Conservation (phyloP, 306 rosid species). For the Prunus mira region DNA sequence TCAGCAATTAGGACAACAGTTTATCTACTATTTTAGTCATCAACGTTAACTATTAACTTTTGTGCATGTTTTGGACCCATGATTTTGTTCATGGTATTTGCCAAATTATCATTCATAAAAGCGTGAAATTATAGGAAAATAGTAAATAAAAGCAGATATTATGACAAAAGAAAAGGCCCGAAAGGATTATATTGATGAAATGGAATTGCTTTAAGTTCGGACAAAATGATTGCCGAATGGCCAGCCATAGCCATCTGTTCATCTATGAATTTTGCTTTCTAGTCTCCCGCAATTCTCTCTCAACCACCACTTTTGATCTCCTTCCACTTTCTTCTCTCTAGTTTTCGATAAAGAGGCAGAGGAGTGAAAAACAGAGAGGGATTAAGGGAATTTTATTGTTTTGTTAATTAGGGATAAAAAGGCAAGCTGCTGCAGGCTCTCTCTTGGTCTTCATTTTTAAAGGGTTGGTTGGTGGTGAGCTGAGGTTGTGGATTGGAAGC, state of each 20-base stretch:
- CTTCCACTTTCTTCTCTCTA: neutral
- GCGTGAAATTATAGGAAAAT: neutral
- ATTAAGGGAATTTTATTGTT: neutral
- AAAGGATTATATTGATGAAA: neutral
- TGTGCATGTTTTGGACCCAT: too few species aligned
- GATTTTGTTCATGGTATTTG: too few species aligned
- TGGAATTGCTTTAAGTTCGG: constrained; percentile 19
- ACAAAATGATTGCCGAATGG: constrained; percentile 19
- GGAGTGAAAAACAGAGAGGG: neutral
- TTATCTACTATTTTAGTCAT: too few species aligned
- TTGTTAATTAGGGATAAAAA: neutral
- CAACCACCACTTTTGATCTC: constrained; percentile 31
- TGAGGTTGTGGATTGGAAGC: constrained; percentile 10
- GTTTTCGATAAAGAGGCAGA: constrained; percentile 7
- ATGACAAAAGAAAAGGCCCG: neutral
- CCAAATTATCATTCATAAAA: neutral
- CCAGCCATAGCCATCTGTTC: neutral
- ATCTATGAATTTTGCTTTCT: constrained; percentile 10
- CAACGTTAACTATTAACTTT: too few species aligned
- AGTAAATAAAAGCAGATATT: neutral
- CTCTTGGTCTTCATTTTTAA: neutral
- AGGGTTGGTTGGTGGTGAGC: constrained; percentile 11
- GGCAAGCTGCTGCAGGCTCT: neutral
- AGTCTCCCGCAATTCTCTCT: constrained; percentile 37
- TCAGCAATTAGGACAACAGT: too few species aligned